Evolutionary conservation across 441 rosid species (phyloP), one percentile per base, ranked within the genome.

Genomic region (Bruguiera hainesii): DNA sequence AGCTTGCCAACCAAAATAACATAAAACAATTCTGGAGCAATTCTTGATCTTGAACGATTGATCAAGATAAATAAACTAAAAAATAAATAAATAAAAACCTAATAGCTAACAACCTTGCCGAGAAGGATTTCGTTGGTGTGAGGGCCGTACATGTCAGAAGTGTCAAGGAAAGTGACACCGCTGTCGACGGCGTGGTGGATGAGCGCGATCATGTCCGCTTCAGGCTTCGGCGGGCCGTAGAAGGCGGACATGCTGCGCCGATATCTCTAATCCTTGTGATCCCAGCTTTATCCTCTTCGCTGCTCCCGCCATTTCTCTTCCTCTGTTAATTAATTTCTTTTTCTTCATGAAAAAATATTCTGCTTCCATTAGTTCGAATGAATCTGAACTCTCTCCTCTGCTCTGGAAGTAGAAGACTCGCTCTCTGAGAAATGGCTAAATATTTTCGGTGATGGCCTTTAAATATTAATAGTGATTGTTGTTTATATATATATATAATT

Each of bases 141-240:
- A 4, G 89, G 89, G 6, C 91, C 87, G 46, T 83, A 87, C 2
- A 73, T 0, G 31, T 89, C 89, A 1, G 88, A 70, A 39, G 96
- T 84, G 63, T 89, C 96, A 5, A 89, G 80, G 58, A 87, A 80
- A 60, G 93, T 85, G 72, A 89, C 67, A 63, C 93, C 88, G 61
- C 73, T n/a, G 66, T 64, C 0, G 69, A 85, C 49, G 33, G 90
- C 89, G 30, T 81, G 85, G 71, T 77, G 87, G 66, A 87, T 65
- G 60, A 87, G 83, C 31, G 73, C 57, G 46, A 85, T 51, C 75
- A 78, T 82, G 21, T 85, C 87, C 20, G 78, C 23, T 29, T 82
- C 85, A 0, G 83, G 83, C 56, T 80, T 80, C 0, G 87, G 80
- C 50, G 86, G 71, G 46, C 88, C 88, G 30, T 83, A 82, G 68